A percentile compares a stretch with the other conserved stretches of the same genome.
These are phyloP conservation scores for Rhodotorula glutinis DNA, from an alignment of 1,284 basidiomycete genomes.

Conservation along the genomic window DNA sequence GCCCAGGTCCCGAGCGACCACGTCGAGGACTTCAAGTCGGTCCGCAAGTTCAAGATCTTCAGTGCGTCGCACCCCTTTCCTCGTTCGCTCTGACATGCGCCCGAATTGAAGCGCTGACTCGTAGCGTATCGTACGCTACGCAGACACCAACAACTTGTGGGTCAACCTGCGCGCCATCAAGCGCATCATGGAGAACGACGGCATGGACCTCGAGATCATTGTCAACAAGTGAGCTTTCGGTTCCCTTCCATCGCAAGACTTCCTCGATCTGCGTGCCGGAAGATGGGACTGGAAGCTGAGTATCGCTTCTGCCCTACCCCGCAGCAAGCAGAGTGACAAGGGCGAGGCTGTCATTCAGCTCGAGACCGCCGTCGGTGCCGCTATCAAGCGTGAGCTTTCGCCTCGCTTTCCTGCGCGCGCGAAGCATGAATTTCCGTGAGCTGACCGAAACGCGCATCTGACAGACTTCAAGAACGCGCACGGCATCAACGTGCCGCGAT, in stretches of 20 bases:
- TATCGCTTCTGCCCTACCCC: conserved; percentile 55
- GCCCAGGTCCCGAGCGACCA: conserved; percentile 98
- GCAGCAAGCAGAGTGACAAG: conserved; percentile 83
- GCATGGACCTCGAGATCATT: conserved; percentile 82
- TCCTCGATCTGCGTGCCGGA: too few species aligned
- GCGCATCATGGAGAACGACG: conserved; percentile 83
- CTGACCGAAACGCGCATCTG: background rate
- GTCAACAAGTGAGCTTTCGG: conserved; percentile 60
- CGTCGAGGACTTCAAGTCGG: conserved; percentile 95
- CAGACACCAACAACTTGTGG: conserved; percentile 80
- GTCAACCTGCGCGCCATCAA: conserved; percentile 87
- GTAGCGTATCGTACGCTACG: too few species aligned
- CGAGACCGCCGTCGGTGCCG: conserved; percentile 96
- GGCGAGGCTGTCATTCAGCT: conserved; percentile 83
- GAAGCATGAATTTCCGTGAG: background rate
- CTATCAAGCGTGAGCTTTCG: conserved; percentile 76
- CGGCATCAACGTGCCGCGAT: conserved; percentile 96
- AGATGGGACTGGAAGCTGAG: too few species aligned
- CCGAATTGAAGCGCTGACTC: too few species aligned
- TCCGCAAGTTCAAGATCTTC: conserved; percentile 63
- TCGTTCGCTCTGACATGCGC: too few species aligned
- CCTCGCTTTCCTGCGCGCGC: too few species aligned
- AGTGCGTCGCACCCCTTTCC: conserved; percentile 49
- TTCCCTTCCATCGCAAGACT: too few species aligned
- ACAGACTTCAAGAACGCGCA: conserved; percentile 79